A percentile compares a stretch with the other conserved stretches of the same genome.
These are phyloP conservation scores for Pseudomicrostroma phylloplanum DNA, from an alignment of 1,284 basidiomycete species.

Conservation along the genomic window DNA sequence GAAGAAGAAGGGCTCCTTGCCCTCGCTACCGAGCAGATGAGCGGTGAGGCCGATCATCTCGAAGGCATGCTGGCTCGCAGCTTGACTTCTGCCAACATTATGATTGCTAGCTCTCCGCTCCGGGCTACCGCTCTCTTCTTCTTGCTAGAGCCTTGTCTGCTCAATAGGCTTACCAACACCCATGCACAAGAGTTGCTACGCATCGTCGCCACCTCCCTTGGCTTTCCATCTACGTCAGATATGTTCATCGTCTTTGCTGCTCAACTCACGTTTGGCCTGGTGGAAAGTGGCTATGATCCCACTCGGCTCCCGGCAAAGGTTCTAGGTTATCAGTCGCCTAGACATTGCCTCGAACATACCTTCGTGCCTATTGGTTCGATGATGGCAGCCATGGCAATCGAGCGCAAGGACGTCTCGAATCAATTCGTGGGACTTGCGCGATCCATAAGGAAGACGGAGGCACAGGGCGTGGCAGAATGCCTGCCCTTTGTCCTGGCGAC, in stretches of 20 bases:
- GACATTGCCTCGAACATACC: constrained; percentile 22
- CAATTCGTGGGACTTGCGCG: constrained; percentile 64
- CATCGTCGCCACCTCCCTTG: constrained; percentile 64
- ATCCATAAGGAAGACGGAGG: constrained; percentile 57
- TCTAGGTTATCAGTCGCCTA: constrained; percentile 64
- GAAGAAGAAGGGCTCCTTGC: constrained; percentile 21
- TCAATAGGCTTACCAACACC: constrained; percentile 53
- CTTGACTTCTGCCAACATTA: constrained; percentile 72
- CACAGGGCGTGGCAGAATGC: constrained; percentile 61
- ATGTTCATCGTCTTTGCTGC: constrained; percentile 74
- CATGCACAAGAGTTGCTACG: constrained; percentile 65
- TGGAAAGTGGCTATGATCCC: constrained; percentile 56
- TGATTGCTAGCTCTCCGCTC: constrained; percentile 70
- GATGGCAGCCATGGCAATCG: constrained; percentile 21
- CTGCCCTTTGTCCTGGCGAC: constrained; percentile 68
- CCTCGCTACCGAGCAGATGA: constrained; percentile 19
- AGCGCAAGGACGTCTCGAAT: constrained; percentile 51
- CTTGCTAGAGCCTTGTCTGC: constrained; percentile 62
- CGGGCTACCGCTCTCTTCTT: constrained; percentile 84
- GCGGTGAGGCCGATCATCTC: constrained; percentile 54
- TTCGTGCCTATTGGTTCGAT: constrained; percentile 25
- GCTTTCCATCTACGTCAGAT: constrained; percentile 61
- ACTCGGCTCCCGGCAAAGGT: constrained; percentile 64
- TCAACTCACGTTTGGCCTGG: constrained; percentile 57
- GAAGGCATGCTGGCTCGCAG: constrained; percentile 74